A percentile compares a stretch with the other conserved stretches of the same genome.
Evolutionary conservation across 2,329 filamentous ascomycete species (phyloP).

Genomic region (Aureobasidium sp.): DNA sequence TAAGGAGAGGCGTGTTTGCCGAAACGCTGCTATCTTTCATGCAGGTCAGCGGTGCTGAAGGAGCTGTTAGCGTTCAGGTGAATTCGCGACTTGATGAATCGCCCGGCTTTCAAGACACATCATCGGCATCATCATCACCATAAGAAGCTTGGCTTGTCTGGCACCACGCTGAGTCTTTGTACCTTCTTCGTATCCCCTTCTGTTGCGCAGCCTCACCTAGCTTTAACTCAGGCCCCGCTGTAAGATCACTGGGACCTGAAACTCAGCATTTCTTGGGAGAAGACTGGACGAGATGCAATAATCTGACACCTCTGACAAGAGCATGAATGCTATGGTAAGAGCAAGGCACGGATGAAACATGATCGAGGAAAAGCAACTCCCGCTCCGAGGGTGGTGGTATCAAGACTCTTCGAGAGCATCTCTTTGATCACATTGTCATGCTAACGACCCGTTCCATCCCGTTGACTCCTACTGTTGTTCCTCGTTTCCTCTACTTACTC

Average conservation of each 20-base stretch:
- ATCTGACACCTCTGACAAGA: slow-evolving; percentile 6
- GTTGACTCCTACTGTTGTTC: not conserved
- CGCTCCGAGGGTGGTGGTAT: not conserved
- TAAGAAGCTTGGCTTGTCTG: slow-evolving; percentile 8
- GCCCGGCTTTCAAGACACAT: not conserved
- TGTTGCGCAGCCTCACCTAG: not conserved
- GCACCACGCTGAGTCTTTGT: slow-evolving; percentile 9
- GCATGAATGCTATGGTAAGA: slow-evolving; percentile 2
- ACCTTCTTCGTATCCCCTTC: slow-evolving; percentile 7
- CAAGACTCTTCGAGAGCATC: not conserved
- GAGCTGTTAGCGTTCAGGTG: not conserved
- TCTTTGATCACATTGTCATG: slow-evolving; percentile 2
- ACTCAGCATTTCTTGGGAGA: not conserved
- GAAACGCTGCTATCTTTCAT: not conserved
- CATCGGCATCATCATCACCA: not conserved
- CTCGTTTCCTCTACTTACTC: slow-evolving; percentile 1
- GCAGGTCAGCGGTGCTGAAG: slow-evolving; percentile 7
- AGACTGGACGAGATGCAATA: not conserved
- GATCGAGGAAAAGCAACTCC: slow-evolving; percentile 4
- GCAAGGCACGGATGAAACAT: slow-evolving; percentile 9
- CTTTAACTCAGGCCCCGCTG: not conserved
- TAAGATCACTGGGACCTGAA: not conserved
- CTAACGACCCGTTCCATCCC: slow-evolving; percentile 13
- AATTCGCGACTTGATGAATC: slow-evolving; percentile 7
- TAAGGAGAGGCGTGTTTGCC: not conserved